phyloP scores from a whole-genome alignment of 495 filamentous ascomycete genomes.

The Neurospora sp. region DNA sequence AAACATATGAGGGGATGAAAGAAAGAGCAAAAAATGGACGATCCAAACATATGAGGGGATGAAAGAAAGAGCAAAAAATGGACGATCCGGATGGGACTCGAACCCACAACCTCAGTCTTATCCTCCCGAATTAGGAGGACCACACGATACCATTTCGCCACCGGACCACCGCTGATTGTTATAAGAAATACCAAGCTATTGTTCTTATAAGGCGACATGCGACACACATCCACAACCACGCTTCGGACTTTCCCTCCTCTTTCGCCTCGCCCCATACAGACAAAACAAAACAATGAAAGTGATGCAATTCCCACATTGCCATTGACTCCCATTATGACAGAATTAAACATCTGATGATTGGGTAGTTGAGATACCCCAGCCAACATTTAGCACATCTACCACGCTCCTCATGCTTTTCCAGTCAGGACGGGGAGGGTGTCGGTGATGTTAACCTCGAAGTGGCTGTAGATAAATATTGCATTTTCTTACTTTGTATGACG shows the following conservation, averaged over 20 bases:
- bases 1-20: too few species aligned
- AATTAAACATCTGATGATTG: too few species aligned
- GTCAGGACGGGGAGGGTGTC: too few species aligned
- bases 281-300: background rate
- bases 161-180: conserved; percentile 17
- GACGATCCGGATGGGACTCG: conserved; percentile 38
- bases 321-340: too few species aligned
- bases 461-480: too few species aligned
- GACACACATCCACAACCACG: background rate
- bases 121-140: conserved; percentile 29
- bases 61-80: conserved; percentile 9
- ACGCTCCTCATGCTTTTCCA: too few species aligned
- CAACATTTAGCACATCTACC: too few species aligned
- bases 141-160: conserved; percentile 40
- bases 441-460: too few species aligned
- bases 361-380: too few species aligned
- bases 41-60: conserved; percentile 13
- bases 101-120: conserved; percentile 40
- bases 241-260: background rate
- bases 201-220: background rate
- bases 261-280: too few species aligned
- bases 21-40: conserved; percentile 8
- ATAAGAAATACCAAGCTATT: background rate
- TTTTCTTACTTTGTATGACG: too few species aligned
- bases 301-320: too few species aligned